Percentiles rank a stretch among this genome's conserved stretches.
These are phyloP conservation scores for Ogataea thermomethanolica DNA, from an alignment of 805 yeast species.

Conservation along the genomic window DNA sequence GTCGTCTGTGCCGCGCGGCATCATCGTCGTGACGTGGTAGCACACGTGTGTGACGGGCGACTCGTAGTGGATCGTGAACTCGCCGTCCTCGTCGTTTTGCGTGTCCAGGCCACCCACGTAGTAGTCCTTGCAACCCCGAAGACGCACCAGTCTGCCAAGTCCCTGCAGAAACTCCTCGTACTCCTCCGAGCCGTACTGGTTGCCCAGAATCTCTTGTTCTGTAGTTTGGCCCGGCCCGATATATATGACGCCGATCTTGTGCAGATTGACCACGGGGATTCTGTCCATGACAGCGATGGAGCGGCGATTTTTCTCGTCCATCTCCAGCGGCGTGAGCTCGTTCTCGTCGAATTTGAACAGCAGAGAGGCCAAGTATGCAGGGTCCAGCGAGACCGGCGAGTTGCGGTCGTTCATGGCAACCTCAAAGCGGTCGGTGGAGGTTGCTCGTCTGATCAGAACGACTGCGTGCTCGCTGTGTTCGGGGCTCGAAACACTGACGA, in stretches of 20 bases:
- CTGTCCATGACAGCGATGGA: constrained; percentile 66
- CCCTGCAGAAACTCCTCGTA: constrained; percentile 57
- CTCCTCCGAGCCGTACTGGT: constrained; percentile 57
- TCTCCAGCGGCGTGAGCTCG: constrained; percentile 18
- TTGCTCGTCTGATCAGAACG: constrained; percentile 58
- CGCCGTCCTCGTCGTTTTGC: constrained; percentile 68
- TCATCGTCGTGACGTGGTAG: constrained; percentile 78
- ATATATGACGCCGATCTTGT: constrained; percentile 75
- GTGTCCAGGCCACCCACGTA: constrained; percentile 79
- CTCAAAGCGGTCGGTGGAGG: constrained; percentile 53
- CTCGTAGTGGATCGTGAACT: constrained; percentile 68
- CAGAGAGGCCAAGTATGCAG: constrained; percentile 21
- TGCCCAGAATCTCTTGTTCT: constrained; percentile 63
- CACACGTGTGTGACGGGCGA: constrained; percentile 68
- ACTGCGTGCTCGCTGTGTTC: constrained; percentile 47
- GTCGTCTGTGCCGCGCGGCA: constrained; percentile 55
- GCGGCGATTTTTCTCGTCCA: constrained; percentile 38
- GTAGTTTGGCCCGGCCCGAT: constrained; percentile 62
- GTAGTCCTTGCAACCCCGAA: constrained; percentile 52
- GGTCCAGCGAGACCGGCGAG: constrained; percentile 16
- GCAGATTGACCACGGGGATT: constrained; percentile 73
- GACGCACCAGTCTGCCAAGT: constrained; percentile 58
- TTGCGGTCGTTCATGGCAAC: constrained; percentile 17
- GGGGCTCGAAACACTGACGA: constrained; percentile 56
- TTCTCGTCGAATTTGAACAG: constrained; percentile 13